These are phyloP conservation scores for Ogataea trehalophila DNA, from an alignment of 805 yeast species.

Conservation along the genomic window DNA sequence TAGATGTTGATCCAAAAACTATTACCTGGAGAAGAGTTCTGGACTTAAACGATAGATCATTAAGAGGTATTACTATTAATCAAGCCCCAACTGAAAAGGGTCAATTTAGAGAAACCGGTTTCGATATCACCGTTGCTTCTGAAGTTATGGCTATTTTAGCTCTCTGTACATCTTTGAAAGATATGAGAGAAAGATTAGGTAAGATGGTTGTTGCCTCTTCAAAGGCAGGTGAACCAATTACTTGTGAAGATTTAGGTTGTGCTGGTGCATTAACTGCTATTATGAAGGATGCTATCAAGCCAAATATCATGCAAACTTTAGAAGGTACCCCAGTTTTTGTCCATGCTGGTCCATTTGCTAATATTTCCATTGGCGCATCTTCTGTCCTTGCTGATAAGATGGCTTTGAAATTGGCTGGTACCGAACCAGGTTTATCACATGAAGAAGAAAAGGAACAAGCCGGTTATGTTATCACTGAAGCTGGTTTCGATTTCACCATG, in stretches of 20 bases:
- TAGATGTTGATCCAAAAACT: slow-evolving; percentile 85
- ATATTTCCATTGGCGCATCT: slow-evolving; percentile 94
- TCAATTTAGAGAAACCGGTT: slow-evolving; percentile 78
- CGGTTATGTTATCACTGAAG: slow-evolving; percentile 95
- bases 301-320: slow-evolving; percentile 93
- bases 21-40: slow-evolving; percentile 92
- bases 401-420: slow-evolving; percentile 86
- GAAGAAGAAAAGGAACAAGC: slow-evolving; percentile 35
- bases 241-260: slow-evolving; percentile 91
- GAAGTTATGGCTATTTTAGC: slow-evolving; percentile 97
- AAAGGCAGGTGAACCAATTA: slow-evolving; percentile 70
- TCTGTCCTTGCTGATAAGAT: slow-evolving; percentile 90
- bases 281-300: slow-evolving; percentile 93
- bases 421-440: slow-evolving; percentile 37
- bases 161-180: slow-evolving; percentile 67
- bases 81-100: slow-evolving; percentile 93
- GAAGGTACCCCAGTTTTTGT: slow-evolving; percentile 98
- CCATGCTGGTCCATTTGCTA: slow-evolving; percentile 98
- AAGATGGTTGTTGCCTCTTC: slow-evolving; percentile 84
- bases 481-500: slow-evolving; percentile 98
- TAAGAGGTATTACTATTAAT: slow-evolving; percentile 86
- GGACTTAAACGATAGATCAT: slow-evolving; percentile 88
- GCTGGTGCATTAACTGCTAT: slow-evolving; percentile 96
- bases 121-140: slow-evolving; percentile 94
- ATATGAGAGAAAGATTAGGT: slow-evolving; percentile 85